These are phyloP conservation scores for Neofusicoccum parvum DNA, from an alignment of 2,329 filamentous ascomycete species.

Conservation along the genomic window DNA sequence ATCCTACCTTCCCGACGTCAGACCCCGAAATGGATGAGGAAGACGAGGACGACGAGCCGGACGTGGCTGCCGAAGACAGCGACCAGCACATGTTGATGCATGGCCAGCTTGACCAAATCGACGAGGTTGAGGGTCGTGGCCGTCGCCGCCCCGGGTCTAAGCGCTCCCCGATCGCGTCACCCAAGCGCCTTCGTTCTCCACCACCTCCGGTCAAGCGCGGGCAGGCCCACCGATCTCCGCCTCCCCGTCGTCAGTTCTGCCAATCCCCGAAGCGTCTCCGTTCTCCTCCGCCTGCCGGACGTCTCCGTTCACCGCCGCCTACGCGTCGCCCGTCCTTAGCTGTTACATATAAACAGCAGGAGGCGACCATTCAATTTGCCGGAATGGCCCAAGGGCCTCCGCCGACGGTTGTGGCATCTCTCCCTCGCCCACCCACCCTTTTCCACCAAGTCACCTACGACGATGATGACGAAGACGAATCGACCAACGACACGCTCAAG, in stretches of 20 bases:
- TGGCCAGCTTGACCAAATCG: slow-evolving; percentile 69
- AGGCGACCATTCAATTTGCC: slow-evolving; percentile 47
- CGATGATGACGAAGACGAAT: slow-evolving; percentile 42
- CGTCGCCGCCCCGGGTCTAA: slow-evolving; percentile 34
- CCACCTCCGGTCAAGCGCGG: slow-evolving; percentile 39
- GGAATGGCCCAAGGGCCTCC: slow-evolving; percentile 65
- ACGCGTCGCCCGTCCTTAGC: slow-evolving; percentile 49
- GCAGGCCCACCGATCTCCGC: slow-evolving; percentile 36
- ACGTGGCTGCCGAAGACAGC: slow-evolving; percentile 58
- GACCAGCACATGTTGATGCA: slow-evolving; percentile 71
- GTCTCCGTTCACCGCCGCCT: slow-evolving; percentile 69
- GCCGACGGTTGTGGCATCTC: slow-evolving; percentile 78
- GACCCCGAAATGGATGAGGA: slow-evolving; percentile 84
- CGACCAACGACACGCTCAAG: slow-evolving; percentile 60
- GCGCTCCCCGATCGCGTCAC: slow-evolving; percentile 57
- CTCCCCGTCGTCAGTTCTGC: slow-evolving; percentile 62
- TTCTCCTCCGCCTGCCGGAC: slow-evolving; percentile 43
- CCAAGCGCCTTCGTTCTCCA: slow-evolving; percentile 61
- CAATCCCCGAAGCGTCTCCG: slow-evolving; percentile 69
- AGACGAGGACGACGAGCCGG: slow-evolving; percentile 54
- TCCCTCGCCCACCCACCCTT: slow-evolving; percentile 72
- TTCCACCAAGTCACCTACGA: slow-evolving; percentile 24
- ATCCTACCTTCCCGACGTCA: slow-evolving; percentile 94
- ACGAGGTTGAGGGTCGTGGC: slow-evolving; percentile 54
- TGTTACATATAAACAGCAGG: slow-evolving; percentile 25